These are phyloP conservation scores for Fusarium succisae DNA, from an alignment of 2,329 filamentous ascomycete genomes.

Conservation along the genomic window DNA sequence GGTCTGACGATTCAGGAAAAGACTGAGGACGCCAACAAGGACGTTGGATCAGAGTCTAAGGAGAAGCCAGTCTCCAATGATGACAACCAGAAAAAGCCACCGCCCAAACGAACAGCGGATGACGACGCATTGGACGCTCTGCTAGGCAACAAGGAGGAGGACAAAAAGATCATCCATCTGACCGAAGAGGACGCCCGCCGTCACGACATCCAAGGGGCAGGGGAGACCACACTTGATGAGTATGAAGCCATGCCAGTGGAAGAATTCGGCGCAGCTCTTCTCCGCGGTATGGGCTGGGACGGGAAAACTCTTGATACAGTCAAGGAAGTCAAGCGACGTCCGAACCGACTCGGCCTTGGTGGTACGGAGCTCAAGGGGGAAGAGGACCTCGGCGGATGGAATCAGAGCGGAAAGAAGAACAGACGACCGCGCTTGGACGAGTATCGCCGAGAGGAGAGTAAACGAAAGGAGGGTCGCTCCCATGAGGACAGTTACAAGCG, in stretches of 20 bases:
- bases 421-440: slow-evolving; percentile 59
- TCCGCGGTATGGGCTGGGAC: slow-evolving; percentile 97
- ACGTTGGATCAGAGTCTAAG: slow-evolving; percentile 11
- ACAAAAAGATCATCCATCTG: slow-evolving; percentile 62
- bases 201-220: slow-evolving; percentile 75
- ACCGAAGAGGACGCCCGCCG: slow-evolving; percentile 75
- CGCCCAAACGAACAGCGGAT: slow-evolving; percentile 47
- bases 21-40: slow-evolving; percentile 63
- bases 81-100: slow-evolving; percentile 2
- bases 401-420: slow-evolving; percentile 69
- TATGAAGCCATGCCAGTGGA: slow-evolving; percentile 92
- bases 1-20: slow-evolving; percentile 59
- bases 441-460: slow-evolving; percentile 57
- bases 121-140: slow-evolving; percentile 73
- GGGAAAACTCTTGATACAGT: slow-evolving; percentile 63
- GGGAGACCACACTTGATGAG: slow-evolving; percentile 79
- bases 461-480: slow-evolving; percentile 54
- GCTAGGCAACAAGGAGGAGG: slow-evolving; percentile 62
- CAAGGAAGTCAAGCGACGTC: slow-evolving; percentile 75
- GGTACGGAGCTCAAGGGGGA: slow-evolving; percentile 80
- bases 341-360: slow-evolving; percentile 86
- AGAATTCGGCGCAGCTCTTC: slow-evolving; percentile 89
- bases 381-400: slow-evolving; percentile 83
- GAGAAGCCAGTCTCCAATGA: slow-evolving; percentile 10
- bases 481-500: slow-evolving; percentile 59